Evolutionary conservation across 768 basidiomycete genomes (phyloP).

Genomic region (Xerocomellus chrysenteron): DNA sequence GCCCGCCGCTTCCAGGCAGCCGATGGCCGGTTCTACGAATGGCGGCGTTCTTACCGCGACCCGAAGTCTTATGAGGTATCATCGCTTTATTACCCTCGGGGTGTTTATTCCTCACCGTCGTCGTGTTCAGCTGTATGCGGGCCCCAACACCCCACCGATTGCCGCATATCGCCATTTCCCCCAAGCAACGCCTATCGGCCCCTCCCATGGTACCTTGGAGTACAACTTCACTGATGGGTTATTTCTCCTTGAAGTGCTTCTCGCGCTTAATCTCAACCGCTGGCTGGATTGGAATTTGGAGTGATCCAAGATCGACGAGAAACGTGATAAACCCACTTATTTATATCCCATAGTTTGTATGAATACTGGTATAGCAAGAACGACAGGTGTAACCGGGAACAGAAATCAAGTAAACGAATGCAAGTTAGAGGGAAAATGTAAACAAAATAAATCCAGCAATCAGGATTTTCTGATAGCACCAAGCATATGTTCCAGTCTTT

Average conservation of each 20-base stretch:
- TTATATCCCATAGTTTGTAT: slow-evolving; percentile 36
- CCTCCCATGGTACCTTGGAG: slow-evolving; percentile 59
- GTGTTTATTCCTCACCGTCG: slow-evolving; percentile 3
- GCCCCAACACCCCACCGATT: slow-evolving; percentile 46
- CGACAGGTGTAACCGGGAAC: slow-evolving; percentile 20
- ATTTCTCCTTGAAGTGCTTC: slow-evolving; percentile 60
- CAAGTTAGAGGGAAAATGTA: slow-evolving; percentile 9
- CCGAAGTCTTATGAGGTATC: slow-evolving; percentile 63
- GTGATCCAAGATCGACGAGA: slow-evolving; percentile 20
- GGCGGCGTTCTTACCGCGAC: slow-evolving; percentile 53
- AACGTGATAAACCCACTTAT: slow-evolving; percentile 23
- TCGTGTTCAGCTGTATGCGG: slow-evolving; percentile 44
- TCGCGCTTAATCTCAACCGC: slow-evolving; percentile 69
- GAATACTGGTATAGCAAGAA: slow-evolving; percentile 30
- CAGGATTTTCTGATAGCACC: slow-evolving; percentile 35
- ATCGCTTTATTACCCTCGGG: background rate
- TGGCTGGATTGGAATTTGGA: slow-evolving; percentile 64
- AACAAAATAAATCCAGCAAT: slow-evolving; percentile 28
- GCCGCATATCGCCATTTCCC: slow-evolving; percentile 57
- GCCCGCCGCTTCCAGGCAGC: slow-evolving; percentile 58
- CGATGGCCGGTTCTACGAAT: slow-evolving; percentile 62
- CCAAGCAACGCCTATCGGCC: slow-evolving; percentile 58
- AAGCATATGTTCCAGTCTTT: slow-evolving; percentile 73
- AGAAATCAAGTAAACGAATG: slow-evolving; percentile 18
- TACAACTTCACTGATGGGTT: slow-evolving; percentile 62